Base-by-base conservation (phyloP, 257 asterid species). In the Primulina huaijiensis region DNA sequence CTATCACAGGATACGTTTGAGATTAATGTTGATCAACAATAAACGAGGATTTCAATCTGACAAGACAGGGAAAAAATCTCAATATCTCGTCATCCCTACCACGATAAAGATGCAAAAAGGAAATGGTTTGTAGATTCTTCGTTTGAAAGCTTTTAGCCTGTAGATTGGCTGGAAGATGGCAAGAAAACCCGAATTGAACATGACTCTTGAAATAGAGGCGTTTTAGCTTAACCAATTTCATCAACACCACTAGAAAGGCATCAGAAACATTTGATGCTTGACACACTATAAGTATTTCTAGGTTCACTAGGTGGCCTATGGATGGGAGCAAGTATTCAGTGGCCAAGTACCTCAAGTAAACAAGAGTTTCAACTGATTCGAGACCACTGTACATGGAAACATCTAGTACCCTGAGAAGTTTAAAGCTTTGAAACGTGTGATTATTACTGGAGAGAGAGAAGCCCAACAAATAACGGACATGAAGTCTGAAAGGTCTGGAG, bases 341-440 rank as follows among this genome's bases (percentile, higher is more conserved):
- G 35, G 52, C 80, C 67, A 75, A 33, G 64, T 75, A 79, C 55
- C 75, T 79, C 68, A 79, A 37, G 65, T 55, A 40, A 46, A 62
- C 21, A 8, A 79, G 69, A 27, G 1, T 11, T 14, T 75, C 72
- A 27, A 50, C 53, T 33, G 57, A 65, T 40, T 3, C 27, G 10
- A 62, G 25, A 0, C 20, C 53, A 29, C 12, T 19, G 16, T 23
- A 40, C 16, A 12, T 4, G 53, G 46, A 59, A 52, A 68, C 33
- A 37, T 58, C 70, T 72, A 79, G 23, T 21, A 69, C 70, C 46
- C 72, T 35, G 3, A 73, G 78, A 33, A 60, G 27, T 53, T 61
- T 74, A 78, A 77, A 64, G 53, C 50, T 70, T 74, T 8, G 63
- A 64, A 50, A 69, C 57, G 57, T 46, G 38, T 6, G 67, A 68